Evolutionary conservation across 202 grass and related monocot species (phyloP).

Genomic region (Carex arenaria): DNA sequence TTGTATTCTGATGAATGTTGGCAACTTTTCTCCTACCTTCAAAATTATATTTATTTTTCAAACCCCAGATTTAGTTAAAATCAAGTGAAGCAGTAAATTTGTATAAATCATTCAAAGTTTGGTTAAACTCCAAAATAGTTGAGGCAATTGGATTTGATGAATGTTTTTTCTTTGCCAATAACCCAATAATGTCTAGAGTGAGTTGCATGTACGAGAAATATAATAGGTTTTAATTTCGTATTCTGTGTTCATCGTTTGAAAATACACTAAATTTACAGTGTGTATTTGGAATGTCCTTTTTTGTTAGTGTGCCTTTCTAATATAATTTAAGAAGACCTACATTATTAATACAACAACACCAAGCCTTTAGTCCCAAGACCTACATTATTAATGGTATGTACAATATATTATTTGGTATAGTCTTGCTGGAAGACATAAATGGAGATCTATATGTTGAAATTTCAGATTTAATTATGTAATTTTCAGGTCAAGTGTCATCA

Average conservation of each 20-base stretch:
- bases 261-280: neutral
- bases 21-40: too few species aligned
- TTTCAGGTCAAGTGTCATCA: conserved; percentile 69
- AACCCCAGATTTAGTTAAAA: too few species aligned
- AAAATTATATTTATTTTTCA: too few species aligned
- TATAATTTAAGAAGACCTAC: neutral
- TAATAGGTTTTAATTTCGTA: neutral
- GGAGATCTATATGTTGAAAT: neutral
- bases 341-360: neutral
- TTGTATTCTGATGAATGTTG: neutral
- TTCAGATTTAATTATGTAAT: conserved; percentile 10
- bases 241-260: neutral
- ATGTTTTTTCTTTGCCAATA: neutral
- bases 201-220: neutral
- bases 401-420: neutral
- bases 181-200: neutral
- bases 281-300: neutral
- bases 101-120: neutral
- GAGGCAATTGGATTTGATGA: neutral
- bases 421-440: neutral
- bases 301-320: neutral
- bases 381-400: neutral
- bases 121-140: neutral
- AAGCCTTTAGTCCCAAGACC: too few species aligned
- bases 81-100: neutral